These are phyloP conservation scores for Saccharomyces pastorianus DNA, from an alignment of 1,139 yeast species.

Conservation along the genomic window DNA sequence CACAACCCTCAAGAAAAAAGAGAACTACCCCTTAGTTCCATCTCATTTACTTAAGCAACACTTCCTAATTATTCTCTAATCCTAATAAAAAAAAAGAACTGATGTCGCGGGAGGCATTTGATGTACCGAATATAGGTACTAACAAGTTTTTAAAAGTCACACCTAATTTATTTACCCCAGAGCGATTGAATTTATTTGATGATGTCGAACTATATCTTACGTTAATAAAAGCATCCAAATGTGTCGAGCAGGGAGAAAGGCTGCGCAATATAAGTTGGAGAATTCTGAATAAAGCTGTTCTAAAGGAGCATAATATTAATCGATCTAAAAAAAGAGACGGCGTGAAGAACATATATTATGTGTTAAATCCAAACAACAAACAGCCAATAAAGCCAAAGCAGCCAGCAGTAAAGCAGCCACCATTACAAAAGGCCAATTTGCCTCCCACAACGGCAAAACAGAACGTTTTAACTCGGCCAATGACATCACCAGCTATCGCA, in stretches of 20 bases:
- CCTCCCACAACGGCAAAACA: neutral
- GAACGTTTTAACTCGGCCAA: neutral
- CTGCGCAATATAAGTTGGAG: constrained; percentile 30
- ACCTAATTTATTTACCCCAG: constrained; percentile 30
- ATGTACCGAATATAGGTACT: constrained; percentile 5
- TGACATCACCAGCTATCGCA: constrained; percentile 2
- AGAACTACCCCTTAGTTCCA: neutral
- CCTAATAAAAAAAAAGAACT: neutral
- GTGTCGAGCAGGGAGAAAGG: constrained; percentile 29
- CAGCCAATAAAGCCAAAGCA: neutral
- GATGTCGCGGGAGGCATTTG: neutral
- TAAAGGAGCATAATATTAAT: constrained; percentile 25
- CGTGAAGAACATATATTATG: constrained; percentile 28
- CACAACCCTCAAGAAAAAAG: neutral
- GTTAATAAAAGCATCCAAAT: constrained; percentile 20
- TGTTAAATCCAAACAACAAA: constrained; percentile 19
- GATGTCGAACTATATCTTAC: constrained; percentile 26
- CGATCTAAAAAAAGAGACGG: constrained; percentile 30
- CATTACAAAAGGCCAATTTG: neutral
- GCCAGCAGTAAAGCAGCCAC: neutral
- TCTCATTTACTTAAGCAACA: neutral
- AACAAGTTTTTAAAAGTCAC: constrained; percentile 25
- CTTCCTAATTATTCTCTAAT: neutral
- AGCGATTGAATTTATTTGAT: constrained; percentile 26
- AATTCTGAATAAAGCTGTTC: constrained; percentile 28